Percentiles rank a stretch among this genome's conserved stretches.
These are phyloP conservation scores for Daldinia eschscholtzii DNA, from an alignment of 2,329 filamentous ascomycete genomes.

Conservation along the genomic window DNA sequence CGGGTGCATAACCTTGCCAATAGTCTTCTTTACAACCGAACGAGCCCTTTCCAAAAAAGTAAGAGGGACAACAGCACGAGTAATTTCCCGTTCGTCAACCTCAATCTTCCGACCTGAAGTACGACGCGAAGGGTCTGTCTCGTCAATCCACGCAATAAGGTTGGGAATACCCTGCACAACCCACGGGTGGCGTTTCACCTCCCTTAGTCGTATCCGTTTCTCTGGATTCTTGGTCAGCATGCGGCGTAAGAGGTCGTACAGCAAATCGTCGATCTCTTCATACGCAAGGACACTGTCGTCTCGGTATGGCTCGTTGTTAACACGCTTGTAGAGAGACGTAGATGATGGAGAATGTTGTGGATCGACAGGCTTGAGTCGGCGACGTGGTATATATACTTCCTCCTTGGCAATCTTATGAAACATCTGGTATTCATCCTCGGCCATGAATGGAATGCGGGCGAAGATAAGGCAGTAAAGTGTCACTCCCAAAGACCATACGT, in stretches of 20 bases:
- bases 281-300: slow-evolving; percentile 84
- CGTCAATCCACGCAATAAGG: slow-evolving; percentile 86
- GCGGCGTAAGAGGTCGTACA: slow-evolving; percentile 81
- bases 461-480: slow-evolving; percentile 96
- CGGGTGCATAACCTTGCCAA: slow-evolving; percentile 73
- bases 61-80: slow-evolving; percentile 88
- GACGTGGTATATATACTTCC: slow-evolving; percentile 88
- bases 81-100: slow-evolving; percentile 91
- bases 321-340: slow-evolving; percentile 67
- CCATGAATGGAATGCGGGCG: slow-evolving; percentile 92
- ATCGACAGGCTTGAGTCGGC: slow-evolving; percentile 82
- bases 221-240: slow-evolving; percentile 91
- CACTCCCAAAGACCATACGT: slow-evolving; percentile 96
- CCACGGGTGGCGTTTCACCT: slow-evolving; percentile 96
- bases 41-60: slow-evolving; percentile 87
- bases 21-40: slow-evolving; percentile 78
- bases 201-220: slow-evolving; percentile 87
- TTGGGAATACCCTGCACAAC: slow-evolving; percentile 83
- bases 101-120: slow-evolving; percentile 88
- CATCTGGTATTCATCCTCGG: slow-evolving; percentile 91
- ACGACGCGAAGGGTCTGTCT: slow-evolving; percentile 85
- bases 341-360: slow-evolving; percentile 68
- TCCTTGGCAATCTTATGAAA: slow-evolving; percentile 92
- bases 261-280: slow-evolving; percentile 83
- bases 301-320: slow-evolving; percentile 76